phyloP scores from a whole-genome alignment of 1,284 basidiomycete genomes.

The Hymenochaete sp. region DNA sequence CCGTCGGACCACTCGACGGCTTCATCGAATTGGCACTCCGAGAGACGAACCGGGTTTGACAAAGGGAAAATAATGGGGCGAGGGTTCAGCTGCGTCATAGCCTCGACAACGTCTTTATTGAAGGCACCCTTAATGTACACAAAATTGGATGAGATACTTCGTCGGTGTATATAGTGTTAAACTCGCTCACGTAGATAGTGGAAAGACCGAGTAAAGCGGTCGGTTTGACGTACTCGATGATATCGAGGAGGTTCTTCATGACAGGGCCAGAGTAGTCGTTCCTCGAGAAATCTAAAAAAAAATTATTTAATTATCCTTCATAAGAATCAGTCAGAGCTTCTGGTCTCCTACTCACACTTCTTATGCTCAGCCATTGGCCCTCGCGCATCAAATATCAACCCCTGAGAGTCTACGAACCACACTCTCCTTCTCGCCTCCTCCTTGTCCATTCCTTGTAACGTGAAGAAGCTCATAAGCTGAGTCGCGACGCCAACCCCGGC shows the following conservation, averaged over 20 bases:
- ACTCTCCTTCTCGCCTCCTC: constrained; percentile 75
- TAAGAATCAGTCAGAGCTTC: constrained; percentile 1
- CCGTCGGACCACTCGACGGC: constrained; percentile 73
- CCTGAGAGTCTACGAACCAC: constrained; percentile 83
- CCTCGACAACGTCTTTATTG: constrained; percentile 62
- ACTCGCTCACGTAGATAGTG: constrained; percentile 61
- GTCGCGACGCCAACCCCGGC: constrained; percentile 86
- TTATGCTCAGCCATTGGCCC: constrained; percentile 78
- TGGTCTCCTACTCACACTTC: constrained; percentile 45
- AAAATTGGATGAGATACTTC: constrained; percentile 3
- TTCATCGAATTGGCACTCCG: constrained; percentile 80
- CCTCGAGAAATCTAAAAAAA: constrained; percentile 64
- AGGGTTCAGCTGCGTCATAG: constrained; percentile 80
- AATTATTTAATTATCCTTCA: not conserved
- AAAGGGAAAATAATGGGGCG: constrained; percentile 93
- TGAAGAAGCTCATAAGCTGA: constrained; percentile 88
- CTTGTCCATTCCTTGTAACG: constrained; percentile 62
- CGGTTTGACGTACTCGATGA: constrained; percentile 81
- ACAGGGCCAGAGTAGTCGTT: constrained; percentile 71
- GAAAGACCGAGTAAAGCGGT: constrained; percentile 89
- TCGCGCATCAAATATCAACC: constrained; percentile 67
- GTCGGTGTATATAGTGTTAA: constrained; percentile 10
- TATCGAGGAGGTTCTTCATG: constrained; percentile 68
- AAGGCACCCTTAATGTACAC: constrained; percentile 55
- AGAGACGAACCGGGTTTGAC: constrained; percentile 85